Percentiles rank a stretch among this genome's conserved stretches.
phyloP scores from a whole-genome alignment of 139 green algal genomes.

The Astrephomene gubernaculifera region DNA sequence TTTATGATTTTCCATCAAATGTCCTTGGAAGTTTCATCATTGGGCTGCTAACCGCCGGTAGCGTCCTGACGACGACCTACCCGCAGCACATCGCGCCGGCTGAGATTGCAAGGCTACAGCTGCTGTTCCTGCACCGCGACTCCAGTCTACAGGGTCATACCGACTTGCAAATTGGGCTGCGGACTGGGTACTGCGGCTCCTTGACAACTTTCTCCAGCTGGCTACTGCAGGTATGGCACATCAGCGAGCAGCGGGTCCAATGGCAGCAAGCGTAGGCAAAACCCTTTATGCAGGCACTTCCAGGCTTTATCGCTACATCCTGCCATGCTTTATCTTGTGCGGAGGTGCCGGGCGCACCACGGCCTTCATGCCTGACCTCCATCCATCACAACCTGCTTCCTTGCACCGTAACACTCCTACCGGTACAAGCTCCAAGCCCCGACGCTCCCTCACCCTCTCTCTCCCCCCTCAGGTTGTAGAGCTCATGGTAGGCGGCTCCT shows the following conservation, averaged over 20 bases:
- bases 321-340: too few relatives aligned
- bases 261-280: too few relatives aligned
- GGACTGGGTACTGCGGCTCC: slow-evolving; percentile 87
- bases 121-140: slow-evolving; percentile 66
- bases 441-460: not conserved
- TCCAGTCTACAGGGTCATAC: slow-evolving; percentile 64
- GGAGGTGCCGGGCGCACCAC: too few relatives aligned
- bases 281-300: too few relatives aligned
- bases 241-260: too few relatives aligned
- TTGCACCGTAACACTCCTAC: too few relatives aligned
- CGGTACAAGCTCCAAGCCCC: not conserved
- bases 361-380: too few relatives aligned
- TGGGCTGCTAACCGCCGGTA: slow-evolving; percentile 65
- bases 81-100: not conserved
- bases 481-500: slow-evolving; percentile 56
- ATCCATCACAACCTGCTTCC: too few relatives aligned
- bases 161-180: slow-evolving; percentile 78
- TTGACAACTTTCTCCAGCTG: slow-evolving; percentile 91
- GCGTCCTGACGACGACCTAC: slow-evolving; percentile 33
- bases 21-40: slow-evolving; percentile 83
- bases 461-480: slow-evolving; percentile 41
- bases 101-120: not conserved
- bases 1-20: slow-evolving; percentile 83
- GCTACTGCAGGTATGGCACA: slow-evolving; percentile 59
- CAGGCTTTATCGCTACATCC: too few relatives aligned